phyloP scores from a whole-genome alignment of 257 asterid species.

The Fraxinus cuspidata region DNA sequence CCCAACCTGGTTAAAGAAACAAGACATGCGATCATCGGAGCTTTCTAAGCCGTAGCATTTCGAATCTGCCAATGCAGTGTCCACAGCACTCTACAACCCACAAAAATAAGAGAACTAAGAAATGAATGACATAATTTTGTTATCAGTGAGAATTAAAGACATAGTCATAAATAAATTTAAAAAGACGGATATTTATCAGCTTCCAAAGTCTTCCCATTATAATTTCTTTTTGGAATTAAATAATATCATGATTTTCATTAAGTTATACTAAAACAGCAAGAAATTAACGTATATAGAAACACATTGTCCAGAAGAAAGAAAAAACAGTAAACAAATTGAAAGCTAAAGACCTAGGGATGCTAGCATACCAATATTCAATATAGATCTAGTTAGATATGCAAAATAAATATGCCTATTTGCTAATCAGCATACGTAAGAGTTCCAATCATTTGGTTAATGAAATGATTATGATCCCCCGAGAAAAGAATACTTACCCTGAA shows the following conservation, averaged over 20 bases:
- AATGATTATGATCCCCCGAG: no score
- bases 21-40: constrained; percentile 70
- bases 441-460: background rate
- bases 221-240: background rate
- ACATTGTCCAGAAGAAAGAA: background rate
- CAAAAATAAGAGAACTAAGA: background rate
- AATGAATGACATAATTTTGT: background rate
- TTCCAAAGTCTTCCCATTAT: background rate
- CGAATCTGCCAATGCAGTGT: constrained; percentile 83
- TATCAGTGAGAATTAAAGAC: background rate
- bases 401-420: background rate
- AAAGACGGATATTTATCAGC: background rate
- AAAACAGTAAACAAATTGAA: background rate
- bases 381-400: background rate
- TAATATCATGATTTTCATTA: background rate
- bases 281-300: background rate
- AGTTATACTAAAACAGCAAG: background rate
- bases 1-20: constrained; percentile 77
- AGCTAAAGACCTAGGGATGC: background rate
- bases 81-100: constrained; percentile 72
- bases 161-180: background rate
- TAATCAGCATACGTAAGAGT: background rate
- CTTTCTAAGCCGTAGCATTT: constrained; percentile 60
- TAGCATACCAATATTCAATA: background rate
- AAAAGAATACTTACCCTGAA: constrained; percentile 72